phyloP scores from a whole-genome alignment of 2,329 filamentous ascomycete genomes.

The Phialophora tarda region DNA sequence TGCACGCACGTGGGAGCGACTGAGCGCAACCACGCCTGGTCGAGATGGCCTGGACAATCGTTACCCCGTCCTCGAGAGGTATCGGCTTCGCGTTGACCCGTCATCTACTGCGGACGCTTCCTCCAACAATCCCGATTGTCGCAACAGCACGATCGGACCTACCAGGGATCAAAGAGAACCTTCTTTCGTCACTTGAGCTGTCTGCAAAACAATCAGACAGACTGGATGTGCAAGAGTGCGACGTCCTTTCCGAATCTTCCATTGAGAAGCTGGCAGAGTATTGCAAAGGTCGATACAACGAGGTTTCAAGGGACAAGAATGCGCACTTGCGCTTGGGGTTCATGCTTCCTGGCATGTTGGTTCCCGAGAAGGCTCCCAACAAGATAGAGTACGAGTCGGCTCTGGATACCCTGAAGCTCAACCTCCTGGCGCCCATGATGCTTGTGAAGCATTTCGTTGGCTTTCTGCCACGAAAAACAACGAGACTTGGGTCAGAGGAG shows the following conservation, averaged over 20 bases:
- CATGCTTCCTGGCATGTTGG: conserved; percentile 72
- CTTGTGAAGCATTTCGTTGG: conserved; percentile 75
- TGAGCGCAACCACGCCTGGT: neutral
- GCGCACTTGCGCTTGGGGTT: conserved; percentile 71
- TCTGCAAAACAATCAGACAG: conserved; percentile 38
- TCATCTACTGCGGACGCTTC: conserved; percentile 62
- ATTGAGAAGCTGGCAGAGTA: conserved; percentile 63
- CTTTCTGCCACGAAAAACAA: conserved; percentile 68
- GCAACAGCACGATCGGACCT: conserved; percentile 63
- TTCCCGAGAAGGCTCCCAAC: conserved; percentile 71
- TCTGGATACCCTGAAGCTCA: conserved; percentile 73
- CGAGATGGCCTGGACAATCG: conserved; percentile 45
- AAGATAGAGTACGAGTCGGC: conserved; percentile 68
- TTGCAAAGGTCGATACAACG: conserved; percentile 59
- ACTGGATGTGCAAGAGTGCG: conserved; percentile 50
- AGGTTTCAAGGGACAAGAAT: conserved; percentile 43
- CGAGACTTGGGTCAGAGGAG: conserved; percentile 44
- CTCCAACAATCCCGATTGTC: conserved; percentile 58
- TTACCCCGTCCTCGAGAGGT: conserved; percentile 66
- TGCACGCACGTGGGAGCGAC: neutral
- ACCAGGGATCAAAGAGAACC: conserved; percentile 46
- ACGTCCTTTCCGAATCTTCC: conserved; percentile 57
- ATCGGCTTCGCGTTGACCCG: conserved; percentile 67
- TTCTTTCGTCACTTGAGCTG: conserved; percentile 51
- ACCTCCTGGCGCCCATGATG: conserved; percentile 74